Evolutionary conservation across 768 basidiomycete species (phyloP).

Genomic region (Mycena galericulata): DNA sequence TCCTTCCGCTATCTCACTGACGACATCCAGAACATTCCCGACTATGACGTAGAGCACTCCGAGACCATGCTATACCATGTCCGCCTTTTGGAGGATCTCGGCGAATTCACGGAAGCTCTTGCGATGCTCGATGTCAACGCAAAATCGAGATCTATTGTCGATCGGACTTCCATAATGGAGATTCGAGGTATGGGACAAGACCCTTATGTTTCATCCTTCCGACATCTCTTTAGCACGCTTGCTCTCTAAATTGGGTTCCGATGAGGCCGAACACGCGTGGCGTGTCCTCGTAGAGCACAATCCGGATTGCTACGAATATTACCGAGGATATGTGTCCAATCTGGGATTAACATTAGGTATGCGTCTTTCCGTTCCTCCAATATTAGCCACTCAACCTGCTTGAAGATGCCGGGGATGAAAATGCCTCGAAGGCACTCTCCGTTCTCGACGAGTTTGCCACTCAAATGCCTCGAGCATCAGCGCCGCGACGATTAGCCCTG

Average conservation of each 20-base stretch:
- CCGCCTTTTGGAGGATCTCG: slow-evolving; percentile 77
- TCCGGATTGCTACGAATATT: slow-evolving; percentile 85
- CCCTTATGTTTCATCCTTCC: not conserved
- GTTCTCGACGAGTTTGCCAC: slow-evolving; percentile 70
- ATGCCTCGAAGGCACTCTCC: slow-evolving; percentile 63
- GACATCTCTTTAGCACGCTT: slow-evolving; percentile 71
- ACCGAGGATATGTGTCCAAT: slow-evolving; percentile 75
- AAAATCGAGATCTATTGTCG: slow-evolving; percentile 75
- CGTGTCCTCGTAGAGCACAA: slow-evolving; percentile 85
- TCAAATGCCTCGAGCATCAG: slow-evolving; percentile 74
- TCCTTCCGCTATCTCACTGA: not conserved
- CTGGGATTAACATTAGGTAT: slow-evolving; percentile 76
- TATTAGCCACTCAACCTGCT: slow-evolving; percentile 32
- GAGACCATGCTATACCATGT: slow-evolving; percentile 87
- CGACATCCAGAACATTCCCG: slow-evolving; percentile 71
- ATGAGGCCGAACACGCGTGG: slow-evolving; percentile 88
- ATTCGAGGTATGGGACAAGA: slow-evolving; percentile 62
- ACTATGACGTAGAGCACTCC: slow-evolving; percentile 85
- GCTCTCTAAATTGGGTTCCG: slow-evolving; percentile 71
- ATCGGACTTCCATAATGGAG: slow-evolving; percentile 77
- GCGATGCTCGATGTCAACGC: slow-evolving; percentile 71
- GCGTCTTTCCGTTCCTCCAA: slow-evolving; percentile 32
- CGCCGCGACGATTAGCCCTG: slow-evolving; percentile 82
- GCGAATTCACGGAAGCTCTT: slow-evolving; percentile 70
- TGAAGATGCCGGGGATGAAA: slow-evolving; percentile 60